Conservation (phyloP, 768 basidiomycete species). For the Termitomyces sp. region DNA sequence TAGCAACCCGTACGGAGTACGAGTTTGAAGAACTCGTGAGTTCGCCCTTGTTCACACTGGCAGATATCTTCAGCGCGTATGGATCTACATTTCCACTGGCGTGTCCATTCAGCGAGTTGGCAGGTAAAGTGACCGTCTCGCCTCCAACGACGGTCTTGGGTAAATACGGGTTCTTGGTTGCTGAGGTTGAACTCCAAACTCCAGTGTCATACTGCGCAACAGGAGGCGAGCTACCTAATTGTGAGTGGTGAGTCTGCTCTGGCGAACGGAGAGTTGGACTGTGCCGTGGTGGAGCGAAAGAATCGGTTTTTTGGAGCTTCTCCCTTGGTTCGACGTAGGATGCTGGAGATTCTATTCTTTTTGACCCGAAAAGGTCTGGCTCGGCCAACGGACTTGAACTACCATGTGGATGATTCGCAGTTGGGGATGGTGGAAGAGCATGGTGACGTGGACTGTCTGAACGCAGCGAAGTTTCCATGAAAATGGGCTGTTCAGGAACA, state of each 20-base stretch:
- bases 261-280: not conserved
- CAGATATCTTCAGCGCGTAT: conserved; percentile 27
- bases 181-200: not conserved
- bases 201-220: not conserved
- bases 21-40: conserved; percentile 26
- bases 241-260: conserved; percentile 2
- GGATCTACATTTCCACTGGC: conserved; percentile 22
- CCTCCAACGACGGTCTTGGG: conserved; percentile 4
- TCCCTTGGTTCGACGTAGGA: conserved; percentile 4
- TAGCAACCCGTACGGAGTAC: conserved; percentile 16
- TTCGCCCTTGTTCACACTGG: conserved; percentile 18
- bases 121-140: conserved; percentile 3
- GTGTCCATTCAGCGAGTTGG: conserved; percentile 4
- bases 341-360: conserved; percentile 7
- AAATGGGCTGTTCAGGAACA: not conserved
- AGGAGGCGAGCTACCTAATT: conserved; percentile 5
- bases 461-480: not conserved
- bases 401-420: not conserved
- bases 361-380: not conserved
- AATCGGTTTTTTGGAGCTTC: not conserved
- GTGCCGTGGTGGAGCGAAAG: not conserved
- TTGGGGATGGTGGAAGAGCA: conserved; percentile 14
- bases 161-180: conserved; percentile 2
- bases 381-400: conserved; percentile 9
- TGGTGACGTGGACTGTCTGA: conserved; percentile 8